Evolutionary conservation across 805 yeast genomes (phyloP).

Genomic region (Saturnispora hagleri): DNA sequence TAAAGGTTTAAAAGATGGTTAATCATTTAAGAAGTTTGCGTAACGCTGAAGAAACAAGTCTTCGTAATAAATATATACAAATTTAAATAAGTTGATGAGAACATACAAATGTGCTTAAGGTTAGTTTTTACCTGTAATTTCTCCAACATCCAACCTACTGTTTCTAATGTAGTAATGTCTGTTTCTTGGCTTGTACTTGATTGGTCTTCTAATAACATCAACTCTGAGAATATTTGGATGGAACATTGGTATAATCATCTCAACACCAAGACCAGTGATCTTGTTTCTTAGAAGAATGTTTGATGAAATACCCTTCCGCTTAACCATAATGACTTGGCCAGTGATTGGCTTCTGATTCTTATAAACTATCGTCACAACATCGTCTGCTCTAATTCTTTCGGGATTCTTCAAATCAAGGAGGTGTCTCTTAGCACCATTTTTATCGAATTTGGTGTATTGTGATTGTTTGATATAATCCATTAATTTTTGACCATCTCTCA

Average conservation of each 20-base stretch:
- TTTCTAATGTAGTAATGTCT: conserved; percentile 88
- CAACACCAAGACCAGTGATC: conserved; percentile 76
- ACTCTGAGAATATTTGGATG: conserved; percentile 70
- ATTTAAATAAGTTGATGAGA: not conserved
- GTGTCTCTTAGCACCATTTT: conserved; percentile 55
- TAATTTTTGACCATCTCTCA: conserved; percentile 37
- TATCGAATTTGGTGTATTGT: conserved; percentile 55
- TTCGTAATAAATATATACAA: conserved; percentile 1
- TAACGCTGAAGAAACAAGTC: not conserved
- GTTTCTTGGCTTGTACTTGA: conserved; percentile 63
- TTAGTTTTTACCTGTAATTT: conserved; percentile 29
- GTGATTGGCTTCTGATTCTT: conserved; percentile 55
- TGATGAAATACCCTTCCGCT: conserved; percentile 62
- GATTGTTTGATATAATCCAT: conserved; percentile 40
- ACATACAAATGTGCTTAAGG: not conserved
- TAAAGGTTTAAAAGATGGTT: not conserved
- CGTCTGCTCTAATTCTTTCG: conserved; percentile 65
- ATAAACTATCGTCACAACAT: conserved; percentile 67
- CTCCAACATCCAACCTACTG: conserved; percentile 66
- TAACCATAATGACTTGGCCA: conserved; percentile 74
- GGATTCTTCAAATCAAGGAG: conserved; percentile 39
- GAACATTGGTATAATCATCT: conserved; percentile 68
- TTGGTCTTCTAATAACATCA: conserved; percentile 70
- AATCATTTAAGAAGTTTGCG: not conserved
- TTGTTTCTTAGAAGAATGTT: conserved; percentile 78